Percentiles rank a stretch among this genome's conserved stretches.
Conservation (phyloP, 2,329 filamentous ascomycete species). For the Cladosporium sp. region DNA sequence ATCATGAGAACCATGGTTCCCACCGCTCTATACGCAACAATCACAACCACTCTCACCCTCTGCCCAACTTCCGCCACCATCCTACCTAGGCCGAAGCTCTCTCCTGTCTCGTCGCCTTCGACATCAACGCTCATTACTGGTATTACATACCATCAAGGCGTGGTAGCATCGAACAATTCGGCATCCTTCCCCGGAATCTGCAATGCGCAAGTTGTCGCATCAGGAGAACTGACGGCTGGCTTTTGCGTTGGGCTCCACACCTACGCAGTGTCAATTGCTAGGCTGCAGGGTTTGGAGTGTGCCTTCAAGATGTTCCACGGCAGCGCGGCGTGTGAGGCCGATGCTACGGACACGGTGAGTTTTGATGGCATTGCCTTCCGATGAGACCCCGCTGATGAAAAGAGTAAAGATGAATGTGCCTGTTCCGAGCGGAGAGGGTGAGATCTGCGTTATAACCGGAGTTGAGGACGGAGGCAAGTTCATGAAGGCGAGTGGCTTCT, state of each 20-base stretch:
- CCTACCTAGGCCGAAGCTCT: not conserved
- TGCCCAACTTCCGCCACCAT: constrained; percentile 1
- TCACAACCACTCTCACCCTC: constrained; percentile 9
- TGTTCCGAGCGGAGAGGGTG: constrained; percentile 10
- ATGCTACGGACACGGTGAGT: constrained; percentile 15
- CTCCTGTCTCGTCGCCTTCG: not conserved
- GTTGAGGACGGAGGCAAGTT: constrained; percentile 17
- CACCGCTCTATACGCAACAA: not conserved
- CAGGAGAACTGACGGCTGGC: constrained; percentile 9
- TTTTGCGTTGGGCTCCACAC: constrained; percentile 16
- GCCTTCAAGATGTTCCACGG: constrained; percentile 15
- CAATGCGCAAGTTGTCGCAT: not conserved
- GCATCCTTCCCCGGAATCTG: not conserved
- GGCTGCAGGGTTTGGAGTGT: constrained; percentile 11
- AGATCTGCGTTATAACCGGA: constrained; percentile 9
- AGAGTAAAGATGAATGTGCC: constrained; percentile 2
- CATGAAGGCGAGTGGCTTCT: constrained; percentile 2
- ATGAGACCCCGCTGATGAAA: not conserved
- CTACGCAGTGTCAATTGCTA: constrained; percentile 6
- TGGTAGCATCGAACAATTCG: not conserved
- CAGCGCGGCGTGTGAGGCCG: constrained; percentile 6
- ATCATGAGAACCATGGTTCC: not conserved
- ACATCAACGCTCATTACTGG: not conserved
- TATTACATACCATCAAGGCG: constrained; percentile 18
- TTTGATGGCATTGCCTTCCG: not conserved